A percentile compares a stretch with the other conserved stretches of the same genome.
Conservation (phyloP, 106 monocot genomes). For the Platanthera guangdongensis region DNA sequence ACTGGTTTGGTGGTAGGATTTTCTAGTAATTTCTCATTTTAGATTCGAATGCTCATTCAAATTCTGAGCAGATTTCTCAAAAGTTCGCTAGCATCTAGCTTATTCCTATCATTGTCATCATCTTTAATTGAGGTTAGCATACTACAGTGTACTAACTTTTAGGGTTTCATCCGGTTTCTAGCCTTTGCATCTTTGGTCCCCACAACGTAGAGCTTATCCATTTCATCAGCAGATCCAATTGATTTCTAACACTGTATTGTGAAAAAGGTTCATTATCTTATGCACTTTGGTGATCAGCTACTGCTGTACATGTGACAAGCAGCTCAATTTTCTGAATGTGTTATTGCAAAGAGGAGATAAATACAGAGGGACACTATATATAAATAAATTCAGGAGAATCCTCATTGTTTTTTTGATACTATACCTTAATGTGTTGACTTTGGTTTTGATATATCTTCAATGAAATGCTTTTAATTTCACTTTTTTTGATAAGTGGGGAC, state of each 20-base stretch:
- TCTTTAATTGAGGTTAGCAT: too few relatives aligned
- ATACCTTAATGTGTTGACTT: not conserved
- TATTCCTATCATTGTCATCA: too few relatives aligned
- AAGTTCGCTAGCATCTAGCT: not conserved
- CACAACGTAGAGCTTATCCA: not conserved
- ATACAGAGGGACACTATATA: not conserved
- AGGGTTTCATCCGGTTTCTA: not conserved
- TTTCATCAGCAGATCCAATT: not conserved
- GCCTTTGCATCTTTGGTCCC: not conserved
- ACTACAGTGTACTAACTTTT: too few relatives aligned
- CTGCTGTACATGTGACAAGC: not conserved
- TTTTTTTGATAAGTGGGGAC: not conserved
- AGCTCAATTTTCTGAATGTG: constrained; percentile 1
- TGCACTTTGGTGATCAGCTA: not conserved
- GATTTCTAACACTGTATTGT: not conserved
- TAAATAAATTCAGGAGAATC: not conserved
- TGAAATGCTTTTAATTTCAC: not conserved
- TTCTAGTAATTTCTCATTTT: not conserved
- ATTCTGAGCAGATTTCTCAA: not conserved
- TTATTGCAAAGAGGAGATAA: not conserved
- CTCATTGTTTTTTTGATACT: not conserved
- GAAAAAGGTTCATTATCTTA: not conserved
- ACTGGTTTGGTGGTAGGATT: not conserved
- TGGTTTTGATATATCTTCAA: not conserved
- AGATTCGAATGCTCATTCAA: not conserved